Percentiles rank a stretch among this genome's conserved stretches.
phyloP scores from a whole-genome alignment of 2,329 filamentous ascomycete species.

The Aspergillus transmontanensis region DNA sequence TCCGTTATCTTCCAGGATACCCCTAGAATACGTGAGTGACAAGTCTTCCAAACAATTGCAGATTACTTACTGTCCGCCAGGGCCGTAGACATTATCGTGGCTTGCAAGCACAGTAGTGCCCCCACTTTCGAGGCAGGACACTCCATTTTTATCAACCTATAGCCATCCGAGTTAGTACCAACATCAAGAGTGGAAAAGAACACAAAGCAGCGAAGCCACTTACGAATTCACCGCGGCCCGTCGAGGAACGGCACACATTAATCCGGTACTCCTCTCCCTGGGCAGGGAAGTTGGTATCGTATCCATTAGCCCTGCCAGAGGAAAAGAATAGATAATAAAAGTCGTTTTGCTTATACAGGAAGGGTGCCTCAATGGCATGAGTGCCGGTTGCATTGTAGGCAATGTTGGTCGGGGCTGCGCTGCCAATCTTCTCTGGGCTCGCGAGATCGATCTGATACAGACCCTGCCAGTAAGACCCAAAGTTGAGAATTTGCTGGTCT shows the following conservation, averaged over 20 bases:
- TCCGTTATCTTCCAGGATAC: conserved; percentile 43
- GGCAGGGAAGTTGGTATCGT: conserved; percentile 54
- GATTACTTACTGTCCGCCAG: conserved; percentile 64
- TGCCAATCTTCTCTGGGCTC: conserved; percentile 30
- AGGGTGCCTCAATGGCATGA: conserved; percentile 60
- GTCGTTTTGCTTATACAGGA: conserved; percentile 56
- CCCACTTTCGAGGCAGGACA: conserved; percentile 57
- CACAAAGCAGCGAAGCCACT: conserved; percentile 12
- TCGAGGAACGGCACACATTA: conserved; percentile 61
- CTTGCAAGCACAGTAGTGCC: conserved; percentile 64
- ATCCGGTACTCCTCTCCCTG: conserved; percentile 66
- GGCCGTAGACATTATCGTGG: conserved; percentile 64
- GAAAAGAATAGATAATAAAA: conserved; percentile 69
- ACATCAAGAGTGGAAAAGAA: neutral
- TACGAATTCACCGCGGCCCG: conserved; percentile 58
- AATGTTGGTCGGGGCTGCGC: conserved; percentile 49
- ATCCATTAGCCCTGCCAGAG: conserved; percentile 60
- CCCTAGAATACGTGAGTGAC: conserved; percentile 20
- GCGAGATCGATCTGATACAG: conserved; percentile 62
- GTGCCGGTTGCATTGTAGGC: conserved; percentile 54
- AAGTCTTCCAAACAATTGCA: neutral
- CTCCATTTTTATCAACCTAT: conserved; percentile 57
- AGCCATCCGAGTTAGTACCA: neutral
- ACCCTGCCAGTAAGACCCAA: conserved; percentile 71
- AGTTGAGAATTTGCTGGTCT: conserved; percentile 55